A percentile compares a stretch with the other conserved stretches of the same genome.
These are phyloP conservation scores for Silene uniflora DNA, from an alignment of 148 eudicot genomes.

Conservation along the genomic window DNA sequence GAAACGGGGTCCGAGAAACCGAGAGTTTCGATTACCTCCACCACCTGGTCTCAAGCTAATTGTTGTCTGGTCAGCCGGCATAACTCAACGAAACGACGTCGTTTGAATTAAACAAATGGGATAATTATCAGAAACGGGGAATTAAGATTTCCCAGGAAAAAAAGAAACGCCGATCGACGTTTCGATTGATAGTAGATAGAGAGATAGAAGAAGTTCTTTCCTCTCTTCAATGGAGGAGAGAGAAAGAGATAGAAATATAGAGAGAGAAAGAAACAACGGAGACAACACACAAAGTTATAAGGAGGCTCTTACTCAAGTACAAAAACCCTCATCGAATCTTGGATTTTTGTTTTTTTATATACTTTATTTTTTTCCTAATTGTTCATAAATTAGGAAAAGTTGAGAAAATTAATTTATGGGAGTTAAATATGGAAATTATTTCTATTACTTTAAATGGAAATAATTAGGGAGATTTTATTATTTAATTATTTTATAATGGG, in stretches of 20 bases:
- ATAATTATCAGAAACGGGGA: not conserved
- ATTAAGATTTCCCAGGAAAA: conserved; percentile 8
- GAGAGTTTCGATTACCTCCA: conserved; percentile 54
- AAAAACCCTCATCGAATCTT: conserved; percentile 14
- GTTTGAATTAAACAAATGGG: not conserved
- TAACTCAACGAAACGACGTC: conserved; percentile 37
- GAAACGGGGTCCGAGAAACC: conserved; percentile 62
- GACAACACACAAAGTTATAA: not conserved
- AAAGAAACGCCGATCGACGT: too few species aligned
- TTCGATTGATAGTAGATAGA: not conserved
- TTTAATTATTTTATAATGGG: too few species aligned
- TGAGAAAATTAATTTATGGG: too few species aligned
- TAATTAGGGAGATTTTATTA: too few species aligned
- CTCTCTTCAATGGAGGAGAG: conserved; percentile 28
- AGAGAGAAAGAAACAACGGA: not conserved
- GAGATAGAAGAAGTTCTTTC: conserved; percentile 14
- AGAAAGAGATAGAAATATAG: conserved; percentile 12
- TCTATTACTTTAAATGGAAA: too few species aligned
- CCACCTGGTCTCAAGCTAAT: conserved; percentile 91
- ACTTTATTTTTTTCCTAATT: not conserved
- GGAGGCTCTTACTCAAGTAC: not conserved
- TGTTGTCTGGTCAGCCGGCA: conserved; percentile 91
- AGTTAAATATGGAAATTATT: too few species aligned
- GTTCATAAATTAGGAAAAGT: not conserved
- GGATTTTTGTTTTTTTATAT: not conserved